Evolutionary conservation across 139 green algal species (phyloP), one percentile per base, ranked within the genome.

Genomic region (Monoraphidium neglectum): DNA sequence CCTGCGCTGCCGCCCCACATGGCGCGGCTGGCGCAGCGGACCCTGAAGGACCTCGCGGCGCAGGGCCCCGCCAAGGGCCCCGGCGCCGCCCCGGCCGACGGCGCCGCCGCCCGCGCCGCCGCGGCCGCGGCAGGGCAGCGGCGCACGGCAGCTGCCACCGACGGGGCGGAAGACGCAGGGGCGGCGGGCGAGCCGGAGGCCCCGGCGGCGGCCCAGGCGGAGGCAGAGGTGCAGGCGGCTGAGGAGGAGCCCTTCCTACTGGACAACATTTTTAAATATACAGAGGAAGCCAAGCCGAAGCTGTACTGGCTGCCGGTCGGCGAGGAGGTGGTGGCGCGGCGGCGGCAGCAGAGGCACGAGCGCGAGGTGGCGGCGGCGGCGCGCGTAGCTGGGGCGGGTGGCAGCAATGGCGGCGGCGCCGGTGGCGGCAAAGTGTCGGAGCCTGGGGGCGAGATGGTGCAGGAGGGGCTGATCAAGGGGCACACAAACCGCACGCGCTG

Each of bases 281-380:
- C 73, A 0, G 23, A 16, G 2, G 61, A 51, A 21, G 57, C 57
- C 12, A 79, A 79, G 73, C 73, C 73, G 12, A 40, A 62, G 18
- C 63, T 79, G 43, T 79, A 79, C 43, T 79, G 33, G 33, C 73
- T 79, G 35, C 73, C 73, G 32, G 46, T 79, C 24, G 49, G 47
- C 33, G 73, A 72, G 35, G 73, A 74, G n/a, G n/a, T 67, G 53
- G 73, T 79, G 66, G 73, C 63, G 10, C 46, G 21, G 3, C 71
- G 72, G 73, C 63, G 28, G 73, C 24, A 30, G 36, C 62, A 49
- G 24, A 26, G 43, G 8, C 8, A 51, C 8, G 43, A 51, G 43
- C 43, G 43, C 43, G 43, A 8, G 43, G 43, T 12, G 8, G 43
- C 43, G 43, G 43, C 43, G 43, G 43, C 43, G 43, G 43, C 43